Base-by-base conservation (phyloP, 176 grass and related monocot genomes). In the Musa itinerans region DNA sequence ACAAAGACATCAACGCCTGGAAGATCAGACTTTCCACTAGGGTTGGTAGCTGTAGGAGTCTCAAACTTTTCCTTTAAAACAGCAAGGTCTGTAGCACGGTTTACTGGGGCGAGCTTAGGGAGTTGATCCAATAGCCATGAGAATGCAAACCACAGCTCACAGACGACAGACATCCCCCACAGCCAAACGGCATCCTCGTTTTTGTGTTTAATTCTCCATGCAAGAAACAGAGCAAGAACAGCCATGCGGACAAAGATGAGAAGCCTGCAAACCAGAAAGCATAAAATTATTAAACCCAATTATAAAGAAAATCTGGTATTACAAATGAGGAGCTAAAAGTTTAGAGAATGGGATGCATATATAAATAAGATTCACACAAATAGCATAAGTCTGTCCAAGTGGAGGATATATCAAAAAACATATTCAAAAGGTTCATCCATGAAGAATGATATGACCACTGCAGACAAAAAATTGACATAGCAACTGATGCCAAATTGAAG, bases 131-230 rank as follows among this genome's bases (percentile, higher is more conserved):
- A 71, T n/a, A 99, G 74, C 95, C 95, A 99, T 34, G 95, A 94
- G 59, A 99, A 86, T 2, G 80, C 88, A 83, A 99, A 99, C 95
- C 90, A 94, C 26, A 94, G 63, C 62, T 99, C 95, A 24, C 95
- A 99, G 69, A 94, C 84, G 83, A 99, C 91, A 11, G 95, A 99
- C 95, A 99, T 99, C 72, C 88, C 95, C 95, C 95, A 99, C 3
- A 99, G 82, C 95, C 95, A 99, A 6, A 94, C 85, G 7, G 95
- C 95, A 77, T 99, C 95, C 51, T 81, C 69, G 23, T 99, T 99
- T 70, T 89, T 94, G 76, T 99, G 76, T 20, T 23, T 79, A 43
- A 99, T 74, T 85, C 95, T 88, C 95, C 95, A 99, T 8, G 43
- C 11, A 71, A 99, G 95, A 84, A 94, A 99, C 13, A 99, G 69